phyloP scores from a whole-genome alignment of 352 stramenopile genomes.

The Peronospora farinosa region DNA sequence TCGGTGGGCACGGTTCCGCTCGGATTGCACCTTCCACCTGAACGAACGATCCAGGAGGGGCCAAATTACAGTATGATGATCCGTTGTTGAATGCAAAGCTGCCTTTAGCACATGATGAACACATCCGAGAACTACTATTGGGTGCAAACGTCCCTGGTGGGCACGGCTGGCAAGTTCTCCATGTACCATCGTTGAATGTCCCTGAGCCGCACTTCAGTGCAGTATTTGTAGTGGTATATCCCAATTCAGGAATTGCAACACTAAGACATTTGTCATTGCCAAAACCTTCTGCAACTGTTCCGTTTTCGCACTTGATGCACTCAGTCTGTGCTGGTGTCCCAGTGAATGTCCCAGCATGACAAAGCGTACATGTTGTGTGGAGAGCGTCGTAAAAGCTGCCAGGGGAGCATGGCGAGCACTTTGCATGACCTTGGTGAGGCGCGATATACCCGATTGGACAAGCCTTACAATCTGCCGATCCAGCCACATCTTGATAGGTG shows the following conservation, averaged over 20 bases:
- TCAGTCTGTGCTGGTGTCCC: constrained; percentile 12
- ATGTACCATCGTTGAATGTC: constrained; percentile 33
- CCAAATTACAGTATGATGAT: constrained; percentile 24
- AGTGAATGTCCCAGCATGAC: constrained; percentile 33
- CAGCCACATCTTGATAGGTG: constrained; percentile 33
- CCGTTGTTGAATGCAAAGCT: constrained; percentile 27
- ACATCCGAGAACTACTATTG: constrained; percentile 11
- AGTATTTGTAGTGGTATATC: constrained; percentile 4
- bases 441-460: constrained; percentile 42
- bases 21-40: constrained; percentile 21
- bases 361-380: constrained; percentile 28
- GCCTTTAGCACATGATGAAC: constrained; percentile 28
- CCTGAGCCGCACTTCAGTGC: constrained; percentile 29
- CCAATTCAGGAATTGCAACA: constrained; percentile 19
- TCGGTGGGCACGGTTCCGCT: constrained; percentile 29
- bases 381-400: constrained; percentile 37
- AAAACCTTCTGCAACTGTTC: constrained; percentile 29
- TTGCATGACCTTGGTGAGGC: constrained; percentile 24
- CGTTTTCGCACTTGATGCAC: constrained; percentile 29
- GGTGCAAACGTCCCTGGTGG: constrained; percentile 25
- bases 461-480: constrained; percentile 22
- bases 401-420: constrained; percentile 33
- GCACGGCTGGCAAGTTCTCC: constrained; percentile 30
- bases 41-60: constrained; percentile 35
- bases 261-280: constrained; percentile 24